Base-by-base conservation (phyloP, 2,329 filamentous ascomycete genomes). In the Colletotrichum filicis region DNA sequence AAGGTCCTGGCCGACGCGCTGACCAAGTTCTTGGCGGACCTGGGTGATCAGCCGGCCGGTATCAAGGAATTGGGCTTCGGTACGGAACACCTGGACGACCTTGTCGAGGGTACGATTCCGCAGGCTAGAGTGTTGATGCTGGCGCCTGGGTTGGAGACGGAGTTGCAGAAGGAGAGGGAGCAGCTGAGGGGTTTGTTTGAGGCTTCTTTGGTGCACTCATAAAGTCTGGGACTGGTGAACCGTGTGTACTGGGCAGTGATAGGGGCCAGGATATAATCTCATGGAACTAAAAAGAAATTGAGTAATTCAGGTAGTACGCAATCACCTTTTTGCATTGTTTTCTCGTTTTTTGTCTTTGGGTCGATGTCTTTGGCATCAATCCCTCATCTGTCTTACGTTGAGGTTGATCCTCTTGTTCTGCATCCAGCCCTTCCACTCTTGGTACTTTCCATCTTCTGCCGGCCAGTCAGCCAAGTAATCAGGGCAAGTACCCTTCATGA, bases 81-180 rank as follows among this genome's bases (percentile, higher is more conserved):
- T 66, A 84, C 83, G 19, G 89, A 90, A 52, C 91, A 98, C 84
- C 86, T 99, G 22, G 94, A 97, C 75, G 90, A 87, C 11, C 85
- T 99, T 75, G 95, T 99, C 1, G 96, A 98, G 83, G 97, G 97
- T 1, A 99, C 97, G 0, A 92, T 99, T 74, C 97, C 97, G 5
- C 97, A 99, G 85, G 91, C 91, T 68, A 88, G 97, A 76, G 97
- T 99, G 68, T 82, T 99, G 79, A 97, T 95, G 92, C 84, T 99
- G 74, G 97, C 97, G 35, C 97, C 97, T 0, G 95, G 90, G 30
- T 82, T 99, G 78, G 91, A 90, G 52, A 89, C 88, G 76, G 93
- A 95, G 79, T 82, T 94, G 59, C 87, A 92, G 78, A 85, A 87
- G 60, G 93, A 96, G 82, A 91, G 89, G 81, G 92, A 94, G 68